Evolutionary conservation across 2,329 filamentous ascomycete genomes (phyloP), one percentile per base, ranked within the genome.

Genomic region (Ceratocystis cacaofunesta): DNA sequence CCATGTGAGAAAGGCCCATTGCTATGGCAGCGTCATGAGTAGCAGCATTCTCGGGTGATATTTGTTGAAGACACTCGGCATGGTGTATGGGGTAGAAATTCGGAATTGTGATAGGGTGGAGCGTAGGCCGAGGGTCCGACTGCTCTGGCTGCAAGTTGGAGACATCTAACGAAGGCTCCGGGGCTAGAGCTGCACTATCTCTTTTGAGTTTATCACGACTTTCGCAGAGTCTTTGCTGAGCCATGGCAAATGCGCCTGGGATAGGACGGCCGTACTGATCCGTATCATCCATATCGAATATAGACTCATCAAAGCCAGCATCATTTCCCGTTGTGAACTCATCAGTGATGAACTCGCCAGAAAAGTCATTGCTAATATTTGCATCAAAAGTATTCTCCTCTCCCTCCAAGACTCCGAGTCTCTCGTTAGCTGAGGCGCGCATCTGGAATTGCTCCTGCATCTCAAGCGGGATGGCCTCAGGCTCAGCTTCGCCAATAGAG

Each of bases 311-410:
- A 72, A 90, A 89, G 1, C 80, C 77, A 0, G 77, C 76, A 1
- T 78, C 78, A 32, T 86, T 82, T 19, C 78, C 79, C 66, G 80
- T 55, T 1, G 43, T 61, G 43, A 69, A 69, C 32, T 68, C 77
- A 50, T 67, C 63, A 2, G 62, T 67, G 15, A 65, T 57, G 2
- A 79, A 75, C 62, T 78, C 76, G 66, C 77, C 78, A 6, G 78
- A 76, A 69, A 82, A 80, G 63, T 77, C 76, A 22, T 73, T 71
- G 50, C 78, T 75, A 64, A 70, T 82, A 74, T 66, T 79, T 36
- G 55, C 84, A 68, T 88, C 85, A 70, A 86, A 90, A 72, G 89
- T 89, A 36, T 89, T 75, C 68, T 89, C 86, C 69, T 87, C 84
- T 43, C 83, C 79, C 62, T 75, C 19, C 43, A 62, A 60, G 57